phyloP scores from a whole-genome alignment of 352 stramenopile species.

The Phytophthora syringae region DNA sequence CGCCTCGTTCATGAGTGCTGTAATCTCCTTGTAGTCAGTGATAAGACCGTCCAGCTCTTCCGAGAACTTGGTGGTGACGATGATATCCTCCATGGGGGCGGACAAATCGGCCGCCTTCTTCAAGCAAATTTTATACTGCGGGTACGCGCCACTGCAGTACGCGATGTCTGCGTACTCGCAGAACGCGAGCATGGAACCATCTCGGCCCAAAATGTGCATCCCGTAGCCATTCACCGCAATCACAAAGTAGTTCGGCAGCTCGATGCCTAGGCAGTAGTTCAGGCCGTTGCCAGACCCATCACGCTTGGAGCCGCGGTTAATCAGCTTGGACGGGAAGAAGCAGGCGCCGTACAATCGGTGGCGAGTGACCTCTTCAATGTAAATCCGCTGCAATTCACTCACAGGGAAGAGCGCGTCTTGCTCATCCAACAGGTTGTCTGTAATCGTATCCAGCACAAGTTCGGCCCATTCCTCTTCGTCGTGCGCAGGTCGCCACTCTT shows the following conservation, averaged over 20 bases:
- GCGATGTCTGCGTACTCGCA: conserved; percentile 74
- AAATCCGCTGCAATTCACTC: conserved; percentile 78
- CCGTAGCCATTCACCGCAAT: conserved; percentile 90
- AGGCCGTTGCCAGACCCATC: conserved; percentile 34
- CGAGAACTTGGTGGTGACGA: conserved; percentile 73
- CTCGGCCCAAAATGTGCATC: conserved; percentile 89
- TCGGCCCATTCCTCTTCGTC: conserved; percentile 85
- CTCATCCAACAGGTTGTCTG: conserved; percentile 56
- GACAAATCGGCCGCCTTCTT: conserved; percentile 46
- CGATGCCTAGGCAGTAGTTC: conserved; percentile 48
- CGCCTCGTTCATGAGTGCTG: conserved; percentile 65
- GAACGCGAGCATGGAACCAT: conserved; percentile 66
- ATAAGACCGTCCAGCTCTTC: conserved; percentile 71
- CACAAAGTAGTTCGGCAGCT: conserved; percentile 87
- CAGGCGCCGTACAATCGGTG: conserved; percentile 87
- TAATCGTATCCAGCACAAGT: conserved; percentile 68
- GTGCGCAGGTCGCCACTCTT: conserved; percentile 72
- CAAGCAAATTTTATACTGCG: conserved; percentile 76
- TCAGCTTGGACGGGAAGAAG: conserved; percentile 88
- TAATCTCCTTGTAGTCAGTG: conserved; percentile 81
- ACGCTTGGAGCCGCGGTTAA: conserved; percentile 44
- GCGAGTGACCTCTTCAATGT: conserved; percentile 84
- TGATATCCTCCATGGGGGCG: conserved; percentile 57
- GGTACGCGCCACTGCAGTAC: conserved; percentile 59
- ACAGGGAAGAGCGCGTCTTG: conserved; percentile 44